Conservation (phyloP, 768 basidiomycete genomes). For the Psilocybe cubensis region DNA sequence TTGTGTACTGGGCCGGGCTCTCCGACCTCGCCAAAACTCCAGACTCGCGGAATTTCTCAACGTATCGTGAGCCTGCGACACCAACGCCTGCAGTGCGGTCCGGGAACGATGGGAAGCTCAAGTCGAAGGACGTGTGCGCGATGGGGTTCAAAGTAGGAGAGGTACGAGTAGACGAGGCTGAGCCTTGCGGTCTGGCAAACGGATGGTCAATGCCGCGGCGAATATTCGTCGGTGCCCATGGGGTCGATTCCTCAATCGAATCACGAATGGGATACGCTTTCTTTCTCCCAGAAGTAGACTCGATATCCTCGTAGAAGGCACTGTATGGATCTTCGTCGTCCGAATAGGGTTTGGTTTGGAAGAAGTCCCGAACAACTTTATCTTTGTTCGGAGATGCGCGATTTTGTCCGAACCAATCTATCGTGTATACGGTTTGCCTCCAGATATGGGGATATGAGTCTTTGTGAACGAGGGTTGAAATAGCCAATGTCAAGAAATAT, state of each 20-base stretch:
- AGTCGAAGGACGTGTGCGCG: constrained; percentile 1
- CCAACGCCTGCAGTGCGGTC: constrained; percentile 14
- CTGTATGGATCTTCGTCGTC: constrained; percentile 12
- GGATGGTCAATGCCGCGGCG: constrained; percentile 64
- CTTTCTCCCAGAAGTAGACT: constrained; percentile 25
- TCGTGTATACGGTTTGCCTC: constrained; percentile 49
- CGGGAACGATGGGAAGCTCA: constrained; percentile 31
- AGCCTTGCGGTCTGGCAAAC: constrained; percentile 35
- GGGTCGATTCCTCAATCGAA: constrained; percentile 34
- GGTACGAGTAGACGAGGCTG: constrained; percentile 22
- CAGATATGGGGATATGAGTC: constrained; percentile 51
- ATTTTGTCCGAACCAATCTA: constrained; percentile 58
- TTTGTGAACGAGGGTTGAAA: constrained; percentile 49
- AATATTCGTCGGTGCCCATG: constrained; percentile 50
- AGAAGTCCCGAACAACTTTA: constrained; percentile 14
- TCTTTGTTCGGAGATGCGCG: constrained; percentile 14
- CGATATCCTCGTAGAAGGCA: constrained; percentile 32
- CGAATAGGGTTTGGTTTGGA: constrained; percentile 6
- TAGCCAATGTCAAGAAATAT: constrained; percentile 59
- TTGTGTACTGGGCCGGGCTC: constrained; percentile 24
- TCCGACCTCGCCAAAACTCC: constrained; percentile 33
- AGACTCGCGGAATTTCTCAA: constrained; percentile 44
- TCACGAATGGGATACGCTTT: constrained; percentile 14
- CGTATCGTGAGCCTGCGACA: constrained; percentile 38
- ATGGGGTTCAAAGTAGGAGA: constrained; percentile 18